Percentiles rank a stretch among this genome's conserved stretches.
Conservation (phyloP, 768 basidiomycete species). For the Rhodotorula babjevae region DNA sequence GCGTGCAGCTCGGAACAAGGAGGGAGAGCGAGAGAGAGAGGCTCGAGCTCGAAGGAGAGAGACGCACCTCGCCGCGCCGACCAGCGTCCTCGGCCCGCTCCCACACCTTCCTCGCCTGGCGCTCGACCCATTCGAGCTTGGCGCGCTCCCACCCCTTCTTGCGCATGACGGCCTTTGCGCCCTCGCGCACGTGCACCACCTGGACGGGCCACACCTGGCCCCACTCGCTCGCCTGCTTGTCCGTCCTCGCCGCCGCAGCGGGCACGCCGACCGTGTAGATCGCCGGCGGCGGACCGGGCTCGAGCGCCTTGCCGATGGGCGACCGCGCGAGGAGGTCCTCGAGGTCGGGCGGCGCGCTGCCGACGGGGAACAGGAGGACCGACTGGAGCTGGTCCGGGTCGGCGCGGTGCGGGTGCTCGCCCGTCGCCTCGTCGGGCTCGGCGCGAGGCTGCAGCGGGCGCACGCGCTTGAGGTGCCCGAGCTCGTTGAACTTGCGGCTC, state of each 20-base stretch:
- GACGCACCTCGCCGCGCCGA: constrained; percentile 62
- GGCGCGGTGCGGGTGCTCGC: background rate
- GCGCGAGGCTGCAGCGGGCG: constrained; percentile 5
- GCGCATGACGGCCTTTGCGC: constrained; percentile 56
- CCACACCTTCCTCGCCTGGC: constrained; percentile 59
- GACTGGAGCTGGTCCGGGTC: constrained; percentile 4
- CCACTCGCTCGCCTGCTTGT: constrained; percentile 40
- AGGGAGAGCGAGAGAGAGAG: constrained; percentile 6
- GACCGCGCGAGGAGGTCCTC: constrained; percentile 13
- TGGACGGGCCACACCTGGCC: constrained; percentile 66
- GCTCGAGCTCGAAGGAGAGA: too few species aligned
- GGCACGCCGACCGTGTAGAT: constrained; percentile 51
- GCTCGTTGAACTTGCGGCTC: constrained; percentile 21
- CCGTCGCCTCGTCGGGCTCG: too few species aligned
- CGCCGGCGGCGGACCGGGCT: background rate
- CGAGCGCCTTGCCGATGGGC: constrained; percentile 9
- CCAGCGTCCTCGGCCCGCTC: constrained; percentile 54
- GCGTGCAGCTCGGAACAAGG: background rate
- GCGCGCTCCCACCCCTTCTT: constrained; percentile 50
- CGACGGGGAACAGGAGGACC: constrained; percentile 34
- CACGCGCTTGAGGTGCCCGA: constrained; percentile 37
- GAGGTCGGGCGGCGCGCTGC: constrained; percentile 14
- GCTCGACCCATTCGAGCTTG: constrained; percentile 67
- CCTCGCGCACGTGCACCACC: constrained; percentile 56
- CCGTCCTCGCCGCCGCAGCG: constrained; percentile 58